A percentile compares a stretch with the other conserved stretches of the same genome.
phyloP scores from a whole-genome alignment of 768 basidiomycete species.

The Mycena vulgaris region DNA sequence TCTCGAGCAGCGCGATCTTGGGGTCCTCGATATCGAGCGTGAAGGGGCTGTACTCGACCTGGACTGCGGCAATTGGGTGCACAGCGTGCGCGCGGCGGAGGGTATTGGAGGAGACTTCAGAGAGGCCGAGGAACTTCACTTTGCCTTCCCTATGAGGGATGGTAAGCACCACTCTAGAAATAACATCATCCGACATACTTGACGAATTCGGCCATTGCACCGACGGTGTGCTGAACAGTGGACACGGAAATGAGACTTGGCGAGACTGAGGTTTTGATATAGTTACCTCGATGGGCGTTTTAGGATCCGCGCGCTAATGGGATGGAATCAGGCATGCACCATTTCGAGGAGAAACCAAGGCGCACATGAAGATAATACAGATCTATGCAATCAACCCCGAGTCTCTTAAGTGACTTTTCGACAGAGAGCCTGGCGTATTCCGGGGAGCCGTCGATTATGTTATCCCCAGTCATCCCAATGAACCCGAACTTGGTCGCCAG shows the following conservation, averaged over 20 bases:
- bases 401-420: conserved; percentile 48
- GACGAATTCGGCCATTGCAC: conserved; percentile 67
- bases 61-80: conserved; percentile 65
- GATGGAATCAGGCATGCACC: background rate
- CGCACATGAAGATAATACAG: conserved; percentile 49
- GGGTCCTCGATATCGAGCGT: conserved; percentile 63
- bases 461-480: conserved; percentile 5
- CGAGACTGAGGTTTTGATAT: background rate
- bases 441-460: conserved; percentile 46
- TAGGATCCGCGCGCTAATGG: conserved; percentile 28
- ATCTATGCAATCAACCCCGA: conserved; percentile 50
- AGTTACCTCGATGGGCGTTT: conserved; percentile 38
- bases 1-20: conserved; percentile 57
- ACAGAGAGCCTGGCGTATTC: conserved; percentile 47
- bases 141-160: conserved; percentile 53
- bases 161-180: background rate
- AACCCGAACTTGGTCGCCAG: conserved; percentile 65
- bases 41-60: conserved; percentile 69
- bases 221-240: conserved; percentile 53
- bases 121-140: conserved; percentile 66
- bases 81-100: conserved; percentile 66
- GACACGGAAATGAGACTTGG: background rate
- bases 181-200: conserved; percentile 52
- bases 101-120: conserved; percentile 62
- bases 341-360: background rate